Conservation (phyloP, 1,139 yeast genomes). For the Hyphopichia buzzinii region DNA sequence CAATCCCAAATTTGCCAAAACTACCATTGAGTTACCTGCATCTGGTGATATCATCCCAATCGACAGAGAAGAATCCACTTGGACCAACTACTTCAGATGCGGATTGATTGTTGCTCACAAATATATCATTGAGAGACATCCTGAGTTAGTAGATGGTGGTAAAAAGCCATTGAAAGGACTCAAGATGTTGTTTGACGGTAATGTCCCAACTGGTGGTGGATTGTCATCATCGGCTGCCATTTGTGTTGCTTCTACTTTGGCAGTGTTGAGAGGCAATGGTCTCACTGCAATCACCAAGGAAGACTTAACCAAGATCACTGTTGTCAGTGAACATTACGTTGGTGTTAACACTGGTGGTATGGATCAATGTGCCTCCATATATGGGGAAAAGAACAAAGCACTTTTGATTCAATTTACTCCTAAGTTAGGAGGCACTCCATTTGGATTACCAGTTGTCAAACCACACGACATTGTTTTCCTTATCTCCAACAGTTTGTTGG, state of each 20-base stretch:
- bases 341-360: conserved; percentile 79
- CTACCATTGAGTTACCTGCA: conserved; percentile 33
- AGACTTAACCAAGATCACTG: conserved; percentile 60
- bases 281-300: conserved; percentile 42
- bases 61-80: conserved; percentile 48
- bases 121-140: conserved; percentile 37
- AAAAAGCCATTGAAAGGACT: conserved; percentile 41
- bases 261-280: conserved; percentile 56
- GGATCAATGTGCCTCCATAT: conserved; percentile 75
- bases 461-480: conserved; percentile 52
- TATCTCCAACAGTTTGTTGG: conserved; percentile 62
- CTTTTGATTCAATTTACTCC: conserved; percentile 65
- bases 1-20: conserved; percentile 24
- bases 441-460: conserved; percentile 48
- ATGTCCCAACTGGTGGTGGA: conserved; percentile 74
- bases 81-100: conserved; percentile 72
- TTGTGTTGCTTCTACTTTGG: conserved; percentile 64
- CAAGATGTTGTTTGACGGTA: conserved; percentile 58
- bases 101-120: conserved; percentile 62
- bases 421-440: conserved; percentile 52
- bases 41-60: conserved; percentile 45
- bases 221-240: conserved; percentile 73
- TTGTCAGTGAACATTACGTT: conserved; percentile 67
- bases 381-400: conserved; percentile 62
- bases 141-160: conserved; percentile 14